Evolutionary conservation across 2,329 filamentous ascomycete genomes (phyloP), one percentile per base, ranked within the genome.

Genomic region (Curvularia spicifera): DNA sequence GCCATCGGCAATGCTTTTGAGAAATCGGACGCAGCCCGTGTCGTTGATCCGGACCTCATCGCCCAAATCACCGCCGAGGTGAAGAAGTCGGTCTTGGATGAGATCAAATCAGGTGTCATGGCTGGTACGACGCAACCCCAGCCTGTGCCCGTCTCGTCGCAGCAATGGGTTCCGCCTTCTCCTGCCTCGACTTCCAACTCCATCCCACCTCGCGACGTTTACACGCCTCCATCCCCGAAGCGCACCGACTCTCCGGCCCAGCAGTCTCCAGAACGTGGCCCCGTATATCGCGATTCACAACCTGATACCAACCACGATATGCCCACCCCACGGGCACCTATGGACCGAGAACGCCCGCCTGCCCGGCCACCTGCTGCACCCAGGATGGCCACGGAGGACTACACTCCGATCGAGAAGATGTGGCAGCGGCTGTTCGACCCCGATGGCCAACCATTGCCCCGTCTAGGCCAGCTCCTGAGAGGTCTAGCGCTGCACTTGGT

Each of bases 381-480:
- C 35, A 71, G 73, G 49, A 74, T 76, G 64, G 64, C 68, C 15
- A 72, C 71, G 26, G 76, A 77, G 29, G 73, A 76, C 39, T 75
- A 72, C 35, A 76, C 74, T n/a, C 74, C 76, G 13, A 76, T 77
- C 42, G 90, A 93, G 72, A 85, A 84, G 71, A 88, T 88, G 71
- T 96, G 92, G 92, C 89, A 91, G 5, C 82, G 81, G 9, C 75
- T 96, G 2, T 96, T 96, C 71, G 87, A 90, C 46, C 79, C 82
- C 2, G 81, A 87, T 28, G 89, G 88, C 0, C 82, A 84, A 55
- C 86, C 90, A 0, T 93, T 91, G 0, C 76, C 82, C 47, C 83
- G 91, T 51, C 81, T 94, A 15, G 85, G 85, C 0, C 85, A 93
- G 63, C 87, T 95, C 39, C 78, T 96, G 48, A 82, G 87, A 54